phyloP scores from a whole-genome alignment of 495 filamentous ascomycete species.

The Diplogelasinospora grovesii region DNA sequence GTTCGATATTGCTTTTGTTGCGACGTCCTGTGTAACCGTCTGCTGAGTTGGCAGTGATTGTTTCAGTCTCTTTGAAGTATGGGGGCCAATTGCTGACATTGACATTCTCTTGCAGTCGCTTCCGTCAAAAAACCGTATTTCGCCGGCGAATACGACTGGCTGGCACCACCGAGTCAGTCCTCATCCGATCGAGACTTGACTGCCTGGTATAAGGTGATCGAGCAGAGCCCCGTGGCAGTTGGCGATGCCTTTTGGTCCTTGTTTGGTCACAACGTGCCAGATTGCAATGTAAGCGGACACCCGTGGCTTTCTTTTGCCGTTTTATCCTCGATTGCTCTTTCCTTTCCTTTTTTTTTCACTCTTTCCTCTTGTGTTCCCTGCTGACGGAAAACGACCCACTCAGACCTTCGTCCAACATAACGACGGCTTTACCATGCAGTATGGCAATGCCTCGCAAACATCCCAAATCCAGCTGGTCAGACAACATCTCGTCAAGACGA shows the following conservation, averaged over 20 bases:
- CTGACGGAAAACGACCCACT: background rate
- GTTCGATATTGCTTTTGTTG: too few species aligned
- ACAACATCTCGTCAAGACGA: conserved; percentile 21
- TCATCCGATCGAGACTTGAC: conserved; percentile 27
- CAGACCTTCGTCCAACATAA: conserved; percentile 33
- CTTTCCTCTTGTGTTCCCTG: background rate
- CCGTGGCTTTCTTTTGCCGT: background rate
- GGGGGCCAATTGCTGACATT: too few species aligned
- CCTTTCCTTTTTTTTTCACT: background rate
- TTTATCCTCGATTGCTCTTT: too few species aligned
- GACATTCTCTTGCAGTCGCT: conserved; percentile 13
- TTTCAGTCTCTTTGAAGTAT: too few species aligned
- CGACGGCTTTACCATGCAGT: conserved; percentile 44
- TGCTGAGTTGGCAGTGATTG: too few species aligned
- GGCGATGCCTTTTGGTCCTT: conserved; percentile 47
- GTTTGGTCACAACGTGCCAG: conserved; percentile 45
- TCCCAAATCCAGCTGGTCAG: conserved; percentile 26
- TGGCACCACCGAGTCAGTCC: conserved; percentile 18
- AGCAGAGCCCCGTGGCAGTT: conserved; percentile 32
- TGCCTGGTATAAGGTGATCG: conserved; percentile 39
- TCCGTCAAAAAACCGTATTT: conserved; percentile 40
- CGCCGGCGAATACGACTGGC: conserved; percentile 50
- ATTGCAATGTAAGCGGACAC: conserved; percentile 36
- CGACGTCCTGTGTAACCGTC: too few species aligned
- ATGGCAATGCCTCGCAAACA: conserved; percentile 39